phyloP scores from a whole-genome alignment of 805 yeast species.

The Candida xyloterini region DNA sequence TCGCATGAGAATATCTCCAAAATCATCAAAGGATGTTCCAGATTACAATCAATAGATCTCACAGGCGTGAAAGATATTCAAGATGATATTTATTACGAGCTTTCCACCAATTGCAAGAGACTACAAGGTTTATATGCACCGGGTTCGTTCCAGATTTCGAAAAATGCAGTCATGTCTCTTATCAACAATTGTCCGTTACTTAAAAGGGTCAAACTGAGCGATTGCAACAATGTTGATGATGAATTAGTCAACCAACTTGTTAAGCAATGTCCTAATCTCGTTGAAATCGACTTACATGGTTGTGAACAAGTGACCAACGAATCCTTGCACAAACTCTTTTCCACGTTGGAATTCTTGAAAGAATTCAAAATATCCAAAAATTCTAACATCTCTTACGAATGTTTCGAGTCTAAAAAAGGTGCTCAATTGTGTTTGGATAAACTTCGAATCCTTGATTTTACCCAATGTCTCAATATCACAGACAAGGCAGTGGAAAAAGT shows the following conservation, averaged over 20 bases:
- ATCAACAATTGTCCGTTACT: slow-evolving; percentile 66
- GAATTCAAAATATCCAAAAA: slow-evolving; percentile 83
- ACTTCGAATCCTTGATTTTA: slow-evolving; percentile 77
- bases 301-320: slow-evolving; percentile 70
- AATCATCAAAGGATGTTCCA: slow-evolving; percentile 61
- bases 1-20: slow-evolving; percentile 58
- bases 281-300: slow-evolving; percentile 85
- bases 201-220: slow-evolving; percentile 79
- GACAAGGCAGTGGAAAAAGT: slow-evolving; percentile 74
- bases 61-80: slow-evolving; percentile 68
- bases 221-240: slow-evolving; percentile 65
- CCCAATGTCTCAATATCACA: slow-evolving; percentile 77
- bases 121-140: slow-evolving; percentile 91
- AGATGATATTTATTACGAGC: slow-evolving; percentile 67
- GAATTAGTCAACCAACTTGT: slow-evolving; percentile 57
- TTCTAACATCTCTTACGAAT: slow-evolving; percentile 61
- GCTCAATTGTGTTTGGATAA: slow-evolving; percentile 48
- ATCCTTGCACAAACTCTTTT: slow-evolving; percentile 56
- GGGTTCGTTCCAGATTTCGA: slow-evolving; percentile 70
- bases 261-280: slow-evolving; percentile 70
- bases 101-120: slow-evolving; percentile 69
- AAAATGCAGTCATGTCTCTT: slow-evolving; percentile 56
- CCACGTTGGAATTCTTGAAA: slow-evolving; percentile 65
- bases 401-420: slow-evolving; percentile 43
- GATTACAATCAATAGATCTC: slow-evolving; percentile 81